Evolutionary conservation across 805 yeast genomes (phyloP), one percentile per base, ranked within the genome.

Genomic region (Cyberlindnera suaveolens): DNA sequence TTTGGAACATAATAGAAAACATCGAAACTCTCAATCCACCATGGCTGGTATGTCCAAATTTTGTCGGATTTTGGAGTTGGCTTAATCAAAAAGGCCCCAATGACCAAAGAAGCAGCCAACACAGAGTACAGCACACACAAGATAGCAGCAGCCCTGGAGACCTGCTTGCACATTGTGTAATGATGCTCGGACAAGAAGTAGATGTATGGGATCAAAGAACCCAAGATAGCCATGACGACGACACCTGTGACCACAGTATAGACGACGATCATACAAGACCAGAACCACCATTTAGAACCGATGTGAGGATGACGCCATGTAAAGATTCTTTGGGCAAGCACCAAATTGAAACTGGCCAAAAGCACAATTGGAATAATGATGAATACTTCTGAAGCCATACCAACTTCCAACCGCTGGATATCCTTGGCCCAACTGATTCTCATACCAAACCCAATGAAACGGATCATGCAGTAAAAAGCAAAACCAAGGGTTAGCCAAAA

Each of bases 241-340:
- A 82, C 69, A 6, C 74, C 80, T 23, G 70, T 42, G 26, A 84
- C 88, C 39, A 80, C 51, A 6, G 63, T 51, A 55, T 84, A 83
- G 31, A 78, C 51, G 3, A 61, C 34, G 36, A 71, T 56, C 82
- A 83, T 75, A 26, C 63, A 40, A 30, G 47, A 46, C 75, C 80
- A 75, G 53, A 83, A 77, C 31, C 66, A 45, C 43, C 60, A 65
- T 35, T 72, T 60, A 17, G 77, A 70, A 33, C 89, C 90, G 10
- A 79, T 72, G 40, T 76, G 79, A 7, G 91, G 90, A 57, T 84
- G 90, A 58, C 82, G 69, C 85, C 88, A 82, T 6, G 87, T 80
- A 62, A 82, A 81, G 18, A 83, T 65, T 58, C 91, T 74, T 58
- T 82, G 89, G 4, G 86, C 86, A 41, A 84, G 63, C 18, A 82